Evolutionary conservation across 345 rosid genomes (phyloP).

Genomic region (Anastatica hierochuntica): DNA sequence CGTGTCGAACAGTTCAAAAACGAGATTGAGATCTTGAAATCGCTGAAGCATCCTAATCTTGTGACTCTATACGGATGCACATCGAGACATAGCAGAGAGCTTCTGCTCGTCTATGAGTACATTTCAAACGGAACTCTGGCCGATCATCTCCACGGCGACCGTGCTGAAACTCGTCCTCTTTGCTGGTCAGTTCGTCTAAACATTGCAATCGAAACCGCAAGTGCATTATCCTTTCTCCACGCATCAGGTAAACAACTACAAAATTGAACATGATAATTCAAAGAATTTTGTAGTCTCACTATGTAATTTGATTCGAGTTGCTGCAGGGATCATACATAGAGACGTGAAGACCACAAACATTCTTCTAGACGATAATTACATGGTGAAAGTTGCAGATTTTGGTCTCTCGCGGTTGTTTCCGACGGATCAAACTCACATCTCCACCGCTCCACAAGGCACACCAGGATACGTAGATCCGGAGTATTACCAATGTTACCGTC

Average conservation of each 20-base stretch:
- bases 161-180: slow-evolving; percentile 34
- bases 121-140: slow-evolving; percentile 87
- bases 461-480: too few relatives aligned
- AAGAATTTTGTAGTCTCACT: neutral
- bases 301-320: neutral
- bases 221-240: slow-evolving; percentile 63
- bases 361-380: slow-evolving; percentile 46
- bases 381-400: slow-evolving; percentile 88
- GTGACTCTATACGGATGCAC: slow-evolving; percentile 75
- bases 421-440: slow-evolving; percentile 60
- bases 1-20: too few relatives aligned
- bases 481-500: too few relatives aligned
- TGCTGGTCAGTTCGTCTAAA: slow-evolving; percentile 64
- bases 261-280: neutral
- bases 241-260: slow-evolving; percentile 16
- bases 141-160: slow-evolving; percentile 69
- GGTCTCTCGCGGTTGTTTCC: slow-evolving; percentile 84
- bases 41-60: slow-evolving; percentile 52
- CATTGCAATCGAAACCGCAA: slow-evolving; percentile 77
- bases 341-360: slow-evolving; percentile 88
- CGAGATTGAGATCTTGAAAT: slow-evolving; percentile 69
- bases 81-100: slow-evolving; percentile 65
- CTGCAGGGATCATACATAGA: slow-evolving; percentile 51
- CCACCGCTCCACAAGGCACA: slow-evolving; percentile 93
- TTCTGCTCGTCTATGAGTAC: slow-evolving; percentile 74